A percentile compares a stretch with the other conserved stretches of the same genome.
Conservation (phyloP, 441 rosid species). For the Metrosideros polymorpha region DNA sequence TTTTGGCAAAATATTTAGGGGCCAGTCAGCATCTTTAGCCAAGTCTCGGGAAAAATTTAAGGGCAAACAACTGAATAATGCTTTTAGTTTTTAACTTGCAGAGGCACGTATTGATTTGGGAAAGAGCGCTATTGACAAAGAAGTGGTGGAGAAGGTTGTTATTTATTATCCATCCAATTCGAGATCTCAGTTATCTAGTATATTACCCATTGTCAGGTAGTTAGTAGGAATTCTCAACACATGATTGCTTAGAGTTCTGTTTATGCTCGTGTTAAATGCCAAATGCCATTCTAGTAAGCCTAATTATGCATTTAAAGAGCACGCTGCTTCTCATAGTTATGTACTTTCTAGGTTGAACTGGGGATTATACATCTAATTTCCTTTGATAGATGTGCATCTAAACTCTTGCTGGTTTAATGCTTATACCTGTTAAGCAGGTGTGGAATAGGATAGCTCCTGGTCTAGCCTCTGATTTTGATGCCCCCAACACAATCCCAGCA, state of each 20-base stretch:
- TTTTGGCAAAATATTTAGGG: not conserved
- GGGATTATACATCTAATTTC: not conserved
- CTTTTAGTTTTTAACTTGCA: constrained; percentile 20
- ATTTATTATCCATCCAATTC: not conserved
- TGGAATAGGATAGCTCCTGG: constrained; percentile 97
- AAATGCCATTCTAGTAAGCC: not conserved
- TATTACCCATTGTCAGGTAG: not conserved
- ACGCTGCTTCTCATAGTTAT: not conserved
- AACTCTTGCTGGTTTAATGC: not conserved
- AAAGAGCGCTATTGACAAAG: constrained; percentile 62
- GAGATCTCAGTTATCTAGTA: accelerated
- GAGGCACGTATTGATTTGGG: constrained; percentile 63
- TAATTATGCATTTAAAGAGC: not conserved
- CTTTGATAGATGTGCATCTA: not conserved
- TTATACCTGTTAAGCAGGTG: constrained; percentile 37
- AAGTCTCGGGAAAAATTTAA: not conserved
- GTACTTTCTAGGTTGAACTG: not conserved
- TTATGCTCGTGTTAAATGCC: not conserved
- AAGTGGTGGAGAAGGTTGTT: constrained; percentile 76
- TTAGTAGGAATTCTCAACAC: not conserved
- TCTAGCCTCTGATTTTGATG: constrained; percentile 64
- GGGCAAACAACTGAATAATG: not conserved
- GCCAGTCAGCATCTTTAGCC: not conserved
- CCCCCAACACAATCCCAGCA: constrained; percentile 60
- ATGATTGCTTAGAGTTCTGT: not conserved